Conservation (phyloP, 78 protist species). For the Anaeramoeba ignava region DNA sequence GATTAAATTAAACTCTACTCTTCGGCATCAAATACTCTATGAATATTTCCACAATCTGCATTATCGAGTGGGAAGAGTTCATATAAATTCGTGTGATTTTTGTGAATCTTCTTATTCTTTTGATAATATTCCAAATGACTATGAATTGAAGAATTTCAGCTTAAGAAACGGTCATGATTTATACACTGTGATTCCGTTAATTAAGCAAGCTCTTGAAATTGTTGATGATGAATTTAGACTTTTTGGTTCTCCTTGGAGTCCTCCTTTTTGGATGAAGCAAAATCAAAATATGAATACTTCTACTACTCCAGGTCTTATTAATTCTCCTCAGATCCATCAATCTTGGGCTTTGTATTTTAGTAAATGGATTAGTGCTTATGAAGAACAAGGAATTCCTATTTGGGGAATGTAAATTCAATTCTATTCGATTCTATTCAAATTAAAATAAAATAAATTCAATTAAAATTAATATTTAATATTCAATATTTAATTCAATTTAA, state of each 20-base stretch:
- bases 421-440: too few relatives aligned
- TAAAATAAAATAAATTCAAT: too few relatives aligned
- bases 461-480: too few relatives aligned
- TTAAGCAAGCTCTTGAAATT: slow-evolving; percentile 6
- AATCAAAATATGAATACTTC: background rate
- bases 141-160: background rate
- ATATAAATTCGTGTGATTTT: slow-evolving; percentile 23
- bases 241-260: slow-evolving; percentile 30
- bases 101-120: background rate
- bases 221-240: too few relatives aligned
- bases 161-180: background rate
- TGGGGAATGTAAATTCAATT: slow-evolving; percentile 14
- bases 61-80: slow-evolving; percentile 26
- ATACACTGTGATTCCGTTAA: background rate
- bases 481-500: too few relatives aligned
- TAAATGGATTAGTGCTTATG: slow-evolving; percentile 11
- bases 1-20: background rate
- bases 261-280: slow-evolving; percentile 39
- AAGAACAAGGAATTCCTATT: slow-evolving; percentile 1
- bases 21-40: background rate
- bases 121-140: slow-evolving; percentile 15
- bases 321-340: background rate
- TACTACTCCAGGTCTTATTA: background rate
- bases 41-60: slow-evolving; percentile 16
- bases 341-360: slow-evolving; percentile 20